A percentile compares a stretch with the other conserved stretches of the same genome.
phyloP scores from a whole-genome alignment of 805 yeast species.

The Nematodospora valgi region DNA sequence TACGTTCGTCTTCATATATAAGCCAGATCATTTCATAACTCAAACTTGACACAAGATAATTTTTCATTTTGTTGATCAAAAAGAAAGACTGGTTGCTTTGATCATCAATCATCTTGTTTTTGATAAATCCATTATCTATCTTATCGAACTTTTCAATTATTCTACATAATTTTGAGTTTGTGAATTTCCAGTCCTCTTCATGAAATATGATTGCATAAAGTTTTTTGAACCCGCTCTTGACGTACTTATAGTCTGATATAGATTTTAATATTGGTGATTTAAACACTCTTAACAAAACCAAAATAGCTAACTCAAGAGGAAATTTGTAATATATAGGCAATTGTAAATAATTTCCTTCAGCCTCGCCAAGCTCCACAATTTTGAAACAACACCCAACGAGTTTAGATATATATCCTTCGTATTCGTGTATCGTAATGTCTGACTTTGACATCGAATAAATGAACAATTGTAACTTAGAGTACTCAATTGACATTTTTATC shows the following conservation, averaged over 20 bases:
- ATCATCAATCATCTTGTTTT: conserved; percentile 3
- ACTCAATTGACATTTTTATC: conserved; percentile 31
- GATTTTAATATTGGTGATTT: conserved; percentile 28
- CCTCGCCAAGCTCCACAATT: conserved; percentile 21
- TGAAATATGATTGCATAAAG: conserved; percentile 16
- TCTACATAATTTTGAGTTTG: conserved; percentile 20
- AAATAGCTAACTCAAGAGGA: conserved; percentile 30
- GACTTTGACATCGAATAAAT: conserved; percentile 30
- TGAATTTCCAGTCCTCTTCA: conserved; percentile 19
- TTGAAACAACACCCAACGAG: conserved; percentile 25
- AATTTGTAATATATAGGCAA: conserved; percentile 41
- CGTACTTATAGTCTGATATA: conserved; percentile 20
- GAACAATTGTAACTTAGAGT: conserved; percentile 36
- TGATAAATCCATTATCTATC: conserved; percentile 11
- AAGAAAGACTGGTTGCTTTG: conserved; percentile 17
- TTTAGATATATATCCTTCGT: conserved; percentile 24
- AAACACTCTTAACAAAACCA: conserved; percentile 28
- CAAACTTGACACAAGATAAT: conserved; percentile 33
- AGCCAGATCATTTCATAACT: conserved; percentile 39
- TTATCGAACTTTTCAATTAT: conserved; percentile 23
- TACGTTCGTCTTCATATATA: conserved; percentile 24
- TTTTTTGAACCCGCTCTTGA: conserved; percentile 22
- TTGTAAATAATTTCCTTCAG: conserved; percentile 11
- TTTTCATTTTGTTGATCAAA: conserved; percentile 31
- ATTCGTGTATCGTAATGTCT: conserved; percentile 23